These are phyloP conservation scores for Russula emetica DNA, from an alignment of 768 basidiomycete genomes.

Conservation along the genomic window DNA sequence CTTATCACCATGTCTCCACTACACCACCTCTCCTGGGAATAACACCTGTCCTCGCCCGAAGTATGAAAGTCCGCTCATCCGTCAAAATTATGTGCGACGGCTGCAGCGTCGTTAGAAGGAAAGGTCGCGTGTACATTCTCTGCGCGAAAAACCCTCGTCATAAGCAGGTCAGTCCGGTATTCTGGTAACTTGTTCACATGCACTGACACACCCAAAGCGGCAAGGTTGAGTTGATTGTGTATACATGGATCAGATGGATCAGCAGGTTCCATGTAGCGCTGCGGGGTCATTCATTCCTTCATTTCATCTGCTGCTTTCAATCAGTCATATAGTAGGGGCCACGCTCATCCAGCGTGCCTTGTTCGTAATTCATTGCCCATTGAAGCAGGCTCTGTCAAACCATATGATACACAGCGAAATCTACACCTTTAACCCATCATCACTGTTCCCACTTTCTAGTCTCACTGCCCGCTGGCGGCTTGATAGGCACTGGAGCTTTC, in stretches of 20 bases:
- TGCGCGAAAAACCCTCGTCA: constrained; percentile 95
- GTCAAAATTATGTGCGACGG: constrained; percentile 95
- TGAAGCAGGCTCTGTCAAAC: constrained; percentile 4
- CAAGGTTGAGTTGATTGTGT: constrained; percentile 46
- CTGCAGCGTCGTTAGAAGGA: constrained; percentile 81
- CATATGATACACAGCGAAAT: constrained; percentile 13
- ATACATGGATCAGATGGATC: neutral
- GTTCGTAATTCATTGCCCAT: neutral
- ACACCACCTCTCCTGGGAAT: constrained; percentile 32
- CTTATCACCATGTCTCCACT: constrained; percentile 36
- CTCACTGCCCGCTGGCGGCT: constrained; percentile 80
- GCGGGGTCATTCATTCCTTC: neutral
- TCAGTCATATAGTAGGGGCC: neutral
- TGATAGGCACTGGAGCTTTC: constrained; percentile 65
- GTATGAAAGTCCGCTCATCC: constrained; percentile 95
- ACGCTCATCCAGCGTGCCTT: neutral
- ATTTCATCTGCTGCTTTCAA: too few relatives aligned
- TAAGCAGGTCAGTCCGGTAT: constrained; percentile 67
- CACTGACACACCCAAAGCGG: constrained; percentile 43
- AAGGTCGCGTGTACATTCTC: constrained; percentile 88
- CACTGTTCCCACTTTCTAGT: constrained; percentile 67
- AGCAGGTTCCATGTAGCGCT: neutral
- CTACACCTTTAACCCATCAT: constrained; percentile 3
- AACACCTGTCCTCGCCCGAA: constrained; percentile 45
- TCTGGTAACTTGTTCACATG: constrained; percentile 14